These are phyloP conservation scores for Collybia sordida DNA, from an alignment of 768 basidiomycete genomes.

Conservation along the genomic window DNA sequence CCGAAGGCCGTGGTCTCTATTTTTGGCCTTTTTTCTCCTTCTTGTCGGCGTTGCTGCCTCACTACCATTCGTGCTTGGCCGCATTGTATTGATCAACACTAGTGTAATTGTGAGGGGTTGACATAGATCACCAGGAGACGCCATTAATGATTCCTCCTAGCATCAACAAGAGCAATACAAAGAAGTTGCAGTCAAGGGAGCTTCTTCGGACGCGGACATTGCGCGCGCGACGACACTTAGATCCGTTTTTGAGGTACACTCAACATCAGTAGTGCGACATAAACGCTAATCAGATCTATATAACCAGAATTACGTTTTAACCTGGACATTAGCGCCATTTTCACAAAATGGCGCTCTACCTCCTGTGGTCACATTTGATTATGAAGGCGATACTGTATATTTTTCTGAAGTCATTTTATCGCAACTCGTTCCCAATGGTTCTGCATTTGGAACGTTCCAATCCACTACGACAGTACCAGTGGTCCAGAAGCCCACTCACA, in stretches of 20 bases:
- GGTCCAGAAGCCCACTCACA: constrained; percentile 3
- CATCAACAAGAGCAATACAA: constrained; percentile 30
- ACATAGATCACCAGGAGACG: background rate
- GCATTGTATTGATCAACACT: constrained; percentile 33
- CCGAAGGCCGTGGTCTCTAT: constrained; percentile 35
- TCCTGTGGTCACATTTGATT: constrained; percentile 29
- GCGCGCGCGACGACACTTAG: constrained; percentile 24
- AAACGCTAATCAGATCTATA: too few species aligned
- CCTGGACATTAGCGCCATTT: constrained; percentile 40
- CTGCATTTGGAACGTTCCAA: constrained; percentile 37
- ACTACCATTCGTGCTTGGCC: constrained; percentile 35
- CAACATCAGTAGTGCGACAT: too few species aligned
- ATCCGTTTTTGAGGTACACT: constrained; percentile 26
- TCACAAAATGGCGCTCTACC: constrained; percentile 32
- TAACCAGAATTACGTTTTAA: constrained; percentile 28
- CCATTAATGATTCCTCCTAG: constrained; percentile 14
- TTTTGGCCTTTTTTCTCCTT: constrained; percentile 34
- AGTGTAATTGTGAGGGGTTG: constrained; percentile 20
- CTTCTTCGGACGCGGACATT: constrained; percentile 32
- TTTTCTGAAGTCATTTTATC: constrained; percentile 34
- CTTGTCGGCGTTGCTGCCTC: constrained; percentile 24
- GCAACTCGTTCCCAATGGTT: constrained; percentile 32
- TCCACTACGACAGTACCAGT: constrained; percentile 20
- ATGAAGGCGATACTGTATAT: constrained; percentile 32
- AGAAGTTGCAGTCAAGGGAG: constrained; percentile 34